Base-by-base conservation (phyloP, 164 flowering plant species). In the Macadamia integrifolia region DNA sequence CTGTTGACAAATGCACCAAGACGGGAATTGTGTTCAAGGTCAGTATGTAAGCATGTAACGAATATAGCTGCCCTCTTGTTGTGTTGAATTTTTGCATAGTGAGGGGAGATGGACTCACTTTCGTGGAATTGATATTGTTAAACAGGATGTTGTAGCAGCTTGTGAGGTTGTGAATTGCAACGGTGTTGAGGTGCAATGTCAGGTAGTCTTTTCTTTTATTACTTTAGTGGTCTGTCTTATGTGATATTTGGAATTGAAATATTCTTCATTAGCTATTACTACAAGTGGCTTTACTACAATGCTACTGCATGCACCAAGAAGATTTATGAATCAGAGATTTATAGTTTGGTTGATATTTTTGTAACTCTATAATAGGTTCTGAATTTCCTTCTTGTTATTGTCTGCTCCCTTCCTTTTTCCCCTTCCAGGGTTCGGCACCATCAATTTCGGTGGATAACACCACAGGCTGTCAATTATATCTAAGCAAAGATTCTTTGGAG, bases 141-240 rank as follows among this genome's bases (percentile, higher is more conserved):
- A 70, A 63, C 86, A 95, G 98, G 99, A 90, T 80, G 98, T 91
- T 53, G 95, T 95, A 61, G 99, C 98, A 58, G 99, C 98, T 71
- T 95, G 84, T 82, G 99, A 95, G 88, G 82, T 92, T 80, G 99
- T 95, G 44, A 95, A 95, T 66, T 95, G 96, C 86, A 92, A 81
- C 66, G 77, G 89, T 17, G 89, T 95, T 71, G 98, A 95, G 82
- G 94, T 91, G 78, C 99, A 95, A 72, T 95, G 97, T 58, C 97
- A 92, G 98, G 99, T 92, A 85, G 49, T 28, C 17, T 14, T 35
- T 48, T 5, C 46, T 58, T 53, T 62, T 17, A 46, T 12, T 63
- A 40, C 13, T 62, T 29, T 1, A 48, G 56, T 35, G 40, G 3
- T 35, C 5, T 35, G n/a, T 35, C 58, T 46, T 46, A 46, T 46